Percentiles rank a stretch among this genome's conserved stretches.
Conservation (phyloP, 306 rosid genomes). For the Cajanus cajan region DNA sequence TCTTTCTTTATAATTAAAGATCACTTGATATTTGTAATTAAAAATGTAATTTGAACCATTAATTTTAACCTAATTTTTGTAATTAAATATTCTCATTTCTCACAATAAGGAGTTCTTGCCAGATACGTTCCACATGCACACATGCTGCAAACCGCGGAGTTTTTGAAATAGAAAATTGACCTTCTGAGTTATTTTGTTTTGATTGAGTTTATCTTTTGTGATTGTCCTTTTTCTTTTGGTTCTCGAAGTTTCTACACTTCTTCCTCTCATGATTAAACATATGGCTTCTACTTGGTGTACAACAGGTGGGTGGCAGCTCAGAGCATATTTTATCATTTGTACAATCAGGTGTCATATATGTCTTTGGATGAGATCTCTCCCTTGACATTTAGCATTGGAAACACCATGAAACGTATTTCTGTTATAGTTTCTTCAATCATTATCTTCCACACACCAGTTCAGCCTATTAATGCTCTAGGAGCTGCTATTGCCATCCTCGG, state of each 20-base stretch:
- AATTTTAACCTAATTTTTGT: not conserved
- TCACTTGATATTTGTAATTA: not conserved
- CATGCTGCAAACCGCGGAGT: not conserved
- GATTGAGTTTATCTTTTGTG: not conserved
- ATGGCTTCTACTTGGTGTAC: not conserved
- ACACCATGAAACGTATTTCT: slow-evolving; percentile 95
- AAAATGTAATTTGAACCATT: not conserved
- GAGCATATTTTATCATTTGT: slow-evolving; percentile 88
- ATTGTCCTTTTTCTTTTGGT: not conserved
- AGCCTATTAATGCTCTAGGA: slow-evolving; percentile 85
- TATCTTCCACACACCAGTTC: slow-evolving; percentile 91
- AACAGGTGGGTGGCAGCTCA: slow-evolving; percentile 95
- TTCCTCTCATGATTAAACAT: not conserved
- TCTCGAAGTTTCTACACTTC: not conserved
- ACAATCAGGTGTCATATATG: slow-evolving; percentile 96
- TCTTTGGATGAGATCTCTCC: slow-evolving; percentile 91
- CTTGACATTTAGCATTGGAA: slow-evolving; percentile 86
- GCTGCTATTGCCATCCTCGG: slow-evolving; percentile 89
- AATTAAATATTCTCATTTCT: not conserved
- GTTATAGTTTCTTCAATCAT: slow-evolving; percentile 92
- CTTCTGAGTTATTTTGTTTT: not conserved
- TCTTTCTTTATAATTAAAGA: not conserved
- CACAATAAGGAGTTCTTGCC: not conserved
- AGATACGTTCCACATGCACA: not conserved
- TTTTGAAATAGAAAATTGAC: not conserved